Evolutionary conservation across 2,329 filamentous ascomycete species (phyloP).

Genomic region (Chalara sp.): DNA sequence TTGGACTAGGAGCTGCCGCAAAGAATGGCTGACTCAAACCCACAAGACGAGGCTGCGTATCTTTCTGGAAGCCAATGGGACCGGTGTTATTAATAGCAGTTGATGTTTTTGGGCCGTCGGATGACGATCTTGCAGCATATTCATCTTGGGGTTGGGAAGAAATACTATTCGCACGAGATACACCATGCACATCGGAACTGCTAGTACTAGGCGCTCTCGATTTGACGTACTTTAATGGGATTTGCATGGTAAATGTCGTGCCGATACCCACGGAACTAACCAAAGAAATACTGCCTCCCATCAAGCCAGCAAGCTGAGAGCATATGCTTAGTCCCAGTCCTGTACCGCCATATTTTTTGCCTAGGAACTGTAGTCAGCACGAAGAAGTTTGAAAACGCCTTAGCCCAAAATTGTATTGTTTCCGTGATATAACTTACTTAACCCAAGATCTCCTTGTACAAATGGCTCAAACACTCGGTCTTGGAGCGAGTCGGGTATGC

Average conservation of each 20-base stretch:
- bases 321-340: conserved; percentile 86
- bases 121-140: not conserved
- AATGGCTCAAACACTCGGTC: conserved; percentile 89
- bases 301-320: conserved; percentile 74
- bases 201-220: conserved; percentile 43
- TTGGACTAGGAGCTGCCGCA: conserved; percentile 17
- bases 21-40: conserved; percentile 83
- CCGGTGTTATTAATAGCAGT: conserved; percentile 16
- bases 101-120: not conserved
- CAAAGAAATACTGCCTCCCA: conserved; percentile 71
- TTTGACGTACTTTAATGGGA: conserved; percentile 71
- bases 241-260: conserved; percentile 74
- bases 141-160: not conserved
- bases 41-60: conserved; percentile 70
- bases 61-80: conserved; percentile 40
- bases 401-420: too few relatives aligned
- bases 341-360: conserved; percentile 72
- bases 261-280: conserved; percentile 67
- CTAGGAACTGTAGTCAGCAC: too few relatives aligned
- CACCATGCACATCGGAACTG: conserved; percentile 11
- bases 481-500: conserved; percentile 72
- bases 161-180: not conserved
- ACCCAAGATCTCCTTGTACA: conserved; percentile 81
- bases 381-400: too few relatives aligned
- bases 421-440: conserved; percentile 53